A percentile compares a stretch with the other conserved stretches of the same genome.
phyloP scores from a whole-genome alignment of 2,329 filamentous ascomycete genomes.

The Trichoderma koningiopsis region DNA sequence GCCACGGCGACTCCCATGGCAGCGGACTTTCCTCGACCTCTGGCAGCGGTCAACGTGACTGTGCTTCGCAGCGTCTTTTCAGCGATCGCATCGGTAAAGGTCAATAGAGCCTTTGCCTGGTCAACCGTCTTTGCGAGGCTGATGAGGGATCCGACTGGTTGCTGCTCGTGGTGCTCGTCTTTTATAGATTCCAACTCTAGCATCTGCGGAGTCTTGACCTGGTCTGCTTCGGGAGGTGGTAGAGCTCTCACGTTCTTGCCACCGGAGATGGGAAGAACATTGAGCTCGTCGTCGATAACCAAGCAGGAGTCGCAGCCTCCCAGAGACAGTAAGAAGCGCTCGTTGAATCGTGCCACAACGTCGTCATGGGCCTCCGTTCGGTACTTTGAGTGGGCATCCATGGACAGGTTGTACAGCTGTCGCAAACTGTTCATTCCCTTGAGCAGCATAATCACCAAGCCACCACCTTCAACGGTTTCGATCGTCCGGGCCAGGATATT shows the following conservation, averaged over 20 bases:
- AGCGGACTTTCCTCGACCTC: slow-evolving; percentile 96
- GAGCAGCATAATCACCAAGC: slow-evolving; percentile 82
- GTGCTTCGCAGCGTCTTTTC: slow-evolving; percentile 95
- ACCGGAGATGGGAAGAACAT: slow-evolving; percentile 94
- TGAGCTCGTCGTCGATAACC: slow-evolving; percentile 96
- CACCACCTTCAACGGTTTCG: slow-evolving; percentile 96
- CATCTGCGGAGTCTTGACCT: slow-evolving; percentile 70
- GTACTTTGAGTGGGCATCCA: slow-evolving; percentile 97
- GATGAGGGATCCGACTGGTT: slow-evolving; percentile 82
- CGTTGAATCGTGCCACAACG: slow-evolving; percentile 94
- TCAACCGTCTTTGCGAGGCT: slow-evolving; percentile 88
- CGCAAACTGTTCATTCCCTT: slow-evolving; percentile 98
- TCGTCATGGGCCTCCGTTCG: slow-evolving; percentile 94
- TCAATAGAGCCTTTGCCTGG: slow-evolving; percentile 94
- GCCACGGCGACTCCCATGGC: slow-evolving; percentile 93
- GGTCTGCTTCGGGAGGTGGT: slow-evolving; percentile 72
- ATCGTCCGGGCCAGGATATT: slow-evolving; percentile 93
- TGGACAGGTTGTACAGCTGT: slow-evolving; percentile 93
- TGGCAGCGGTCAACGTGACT: slow-evolving; percentile 86
- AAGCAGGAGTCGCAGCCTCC: slow-evolving; percentile 94
- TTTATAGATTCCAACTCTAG: slow-evolving; percentile 85
- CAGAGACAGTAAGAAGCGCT: slow-evolving; percentile 91
- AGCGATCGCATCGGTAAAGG: slow-evolving; percentile 92
- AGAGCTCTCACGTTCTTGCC: slow-evolving; percentile 86
- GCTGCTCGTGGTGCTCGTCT: slow-evolving; percentile 79